Conservation (phyloP, 2,329 filamentous ascomycete genomes). For the Orbilia ellipsospora region DNA sequence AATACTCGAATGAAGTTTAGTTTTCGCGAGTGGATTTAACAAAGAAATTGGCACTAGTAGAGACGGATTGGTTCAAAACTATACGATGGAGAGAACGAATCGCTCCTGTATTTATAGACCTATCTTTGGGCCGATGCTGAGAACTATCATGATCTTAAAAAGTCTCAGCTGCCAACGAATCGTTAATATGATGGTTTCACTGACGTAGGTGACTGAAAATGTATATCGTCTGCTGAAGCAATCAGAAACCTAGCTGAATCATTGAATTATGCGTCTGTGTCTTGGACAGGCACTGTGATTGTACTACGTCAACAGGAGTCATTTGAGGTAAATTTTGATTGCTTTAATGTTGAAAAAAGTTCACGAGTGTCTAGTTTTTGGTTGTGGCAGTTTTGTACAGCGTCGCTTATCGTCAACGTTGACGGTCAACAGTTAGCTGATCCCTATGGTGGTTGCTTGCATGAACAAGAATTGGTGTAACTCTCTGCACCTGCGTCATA, state of each 20-base stretch:
- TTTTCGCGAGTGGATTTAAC: too few relatives aligned
- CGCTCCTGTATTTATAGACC: constrained; percentile 37
- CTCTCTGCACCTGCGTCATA: neutral
- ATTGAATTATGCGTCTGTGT: neutral
- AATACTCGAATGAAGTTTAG: too few relatives aligned
- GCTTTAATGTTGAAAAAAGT: constrained; percentile 3
- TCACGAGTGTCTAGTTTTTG: neutral
- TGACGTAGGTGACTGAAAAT: constrained; percentile 14
- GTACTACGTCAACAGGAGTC: constrained; percentile 22
- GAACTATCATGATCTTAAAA: too few relatives aligned
- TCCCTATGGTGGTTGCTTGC: neutral
- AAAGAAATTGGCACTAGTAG: too few relatives aligned
- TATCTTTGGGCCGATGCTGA: too few relatives aligned
- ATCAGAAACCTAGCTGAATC: neutral
- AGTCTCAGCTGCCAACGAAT: neutral
- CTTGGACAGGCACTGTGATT: neutral
- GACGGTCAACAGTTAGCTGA: too few relatives aligned
- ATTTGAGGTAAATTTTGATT: constrained; percentile 31
- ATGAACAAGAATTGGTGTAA: neutral
- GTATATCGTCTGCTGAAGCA: too few relatives aligned
- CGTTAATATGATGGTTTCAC: neutral
- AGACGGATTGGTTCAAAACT: too few relatives aligned
- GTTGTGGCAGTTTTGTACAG: neutral
- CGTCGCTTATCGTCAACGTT: constrained; percentile 19
- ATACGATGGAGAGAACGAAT: constrained; percentile 13